A percentile compares a stretch with the other conserved stretches of the same genome.
phyloP scores from a whole-genome alignment of 2,329 filamentous ascomycete species.

The Neospermospora avenae region DNA sequence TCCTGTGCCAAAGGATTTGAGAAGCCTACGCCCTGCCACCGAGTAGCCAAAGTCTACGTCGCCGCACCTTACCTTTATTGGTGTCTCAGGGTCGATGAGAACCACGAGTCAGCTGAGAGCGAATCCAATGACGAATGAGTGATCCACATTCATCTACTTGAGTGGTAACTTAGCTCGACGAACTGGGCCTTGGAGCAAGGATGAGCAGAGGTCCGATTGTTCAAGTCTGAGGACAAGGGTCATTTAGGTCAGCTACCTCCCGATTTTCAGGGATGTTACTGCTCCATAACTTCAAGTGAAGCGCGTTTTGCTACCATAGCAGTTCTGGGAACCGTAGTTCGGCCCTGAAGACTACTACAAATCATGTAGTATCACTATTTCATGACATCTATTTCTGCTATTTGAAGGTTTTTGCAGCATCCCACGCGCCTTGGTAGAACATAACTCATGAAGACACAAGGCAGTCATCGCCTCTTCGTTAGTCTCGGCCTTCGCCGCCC shows the following conservation, averaged over 20 bases:
- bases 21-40: not conserved
- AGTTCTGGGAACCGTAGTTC: not conserved
- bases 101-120: not conserved
- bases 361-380: not conserved
- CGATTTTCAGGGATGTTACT: not conserved
- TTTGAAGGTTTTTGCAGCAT: not conserved
- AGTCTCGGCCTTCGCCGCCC: slow-evolving; percentile 13
- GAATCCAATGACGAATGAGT: not conserved
- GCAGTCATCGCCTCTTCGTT: slow-evolving; percentile 16
- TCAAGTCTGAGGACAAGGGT: not conserved
- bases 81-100: not conserved
- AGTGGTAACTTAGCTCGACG: not conserved
- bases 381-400: not conserved
- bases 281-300: not conserved
- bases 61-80: not conserved
- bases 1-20: not conserved
- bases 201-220: not conserved
- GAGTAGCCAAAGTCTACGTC: not conserved
- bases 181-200: not conserved
- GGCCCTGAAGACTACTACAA: not conserved
- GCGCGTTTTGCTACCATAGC: not conserved
- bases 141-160: not conserved
- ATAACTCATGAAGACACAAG: slow-evolving; percentile 20
- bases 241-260: not conserved
- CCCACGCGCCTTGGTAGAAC: not conserved